Base-by-base conservation (phyloP, 1,284 basidiomycete genomes). In the Cutaneotrichosporon mucoides region DNA sequence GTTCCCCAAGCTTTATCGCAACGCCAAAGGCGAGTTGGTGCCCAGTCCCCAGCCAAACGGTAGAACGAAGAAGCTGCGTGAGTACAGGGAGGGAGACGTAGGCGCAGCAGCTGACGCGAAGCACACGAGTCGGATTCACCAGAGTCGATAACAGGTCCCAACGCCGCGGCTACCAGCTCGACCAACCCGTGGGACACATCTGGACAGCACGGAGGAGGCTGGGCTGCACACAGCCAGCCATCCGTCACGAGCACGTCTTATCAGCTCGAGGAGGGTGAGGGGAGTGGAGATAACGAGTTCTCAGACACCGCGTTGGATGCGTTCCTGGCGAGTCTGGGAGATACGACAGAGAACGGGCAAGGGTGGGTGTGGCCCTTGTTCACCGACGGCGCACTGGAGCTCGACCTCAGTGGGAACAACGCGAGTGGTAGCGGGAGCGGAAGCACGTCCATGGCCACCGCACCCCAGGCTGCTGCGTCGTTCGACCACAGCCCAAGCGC, bases 31-130 rank as follows among this genome's bases (percentile, higher is more conserved):
- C 12, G 66, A 66, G 35, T 59, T 66, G 8, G 62, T 66, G 4
- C 64, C 66, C 10, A 59, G 57, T 1, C 66, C 66, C 6, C 66
- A 68, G 42, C 66, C 66, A 1, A 68, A 68, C 34, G 66, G 66
- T 9, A 54, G 64, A 5, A 63, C 61, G 5, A 65, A 65, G 50
- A 61, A 60, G 51, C 59, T 63, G 12, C 44, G 66, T 67, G 36
- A 33, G 60, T 64, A 24, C 24, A 24, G 35, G 33, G 16, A n/a
- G 34, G 24, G 33, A 11, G 33, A 40, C 40, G 34, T n/a, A 24
- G 15, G n/a, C 40, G 15, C 12, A 11, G 43, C 35, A 13, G 24
- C 49, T 37, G 16, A 37, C 8, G 12, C 37, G 11, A 41, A 57
- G 59, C 59, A 11, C 53, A 52, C 13, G 44, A 47, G 3, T 50